phyloP scores from a whole-genome alignment of 2,329 filamentous ascomycete species.

The Oidium heveae region DNA sequence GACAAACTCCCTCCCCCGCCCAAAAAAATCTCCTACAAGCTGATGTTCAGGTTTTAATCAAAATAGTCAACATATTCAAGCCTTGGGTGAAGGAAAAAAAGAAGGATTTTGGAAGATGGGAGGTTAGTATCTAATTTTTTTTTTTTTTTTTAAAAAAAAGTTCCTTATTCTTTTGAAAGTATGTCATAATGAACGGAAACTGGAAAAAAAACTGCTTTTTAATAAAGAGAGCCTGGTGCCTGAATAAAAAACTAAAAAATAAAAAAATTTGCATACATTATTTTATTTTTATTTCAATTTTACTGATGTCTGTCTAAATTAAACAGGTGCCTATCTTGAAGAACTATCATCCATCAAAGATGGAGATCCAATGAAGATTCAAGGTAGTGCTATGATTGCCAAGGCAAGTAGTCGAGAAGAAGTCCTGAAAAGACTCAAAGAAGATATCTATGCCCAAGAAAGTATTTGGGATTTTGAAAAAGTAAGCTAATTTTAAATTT shows the following conservation, averaged over 20 bases:
- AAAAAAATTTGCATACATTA: too few species aligned
- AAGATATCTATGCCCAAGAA: slow-evolving; percentile 44
- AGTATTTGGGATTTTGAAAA: slow-evolving; percentile 67
- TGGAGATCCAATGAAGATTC: slow-evolving; percentile 32
- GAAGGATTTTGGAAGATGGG: slow-evolving; percentile 37
- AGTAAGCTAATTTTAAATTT: slow-evolving; percentile 14
- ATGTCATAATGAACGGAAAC: too few species aligned
- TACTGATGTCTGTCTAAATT: background rate
- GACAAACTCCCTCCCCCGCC: too few species aligned
- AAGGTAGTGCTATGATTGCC: slow-evolving; percentile 19
- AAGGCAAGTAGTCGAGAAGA: slow-evolving; percentile 44
- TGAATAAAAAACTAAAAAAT: too few species aligned
- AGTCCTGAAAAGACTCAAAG: slow-evolving; percentile 36
- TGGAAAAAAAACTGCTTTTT: too few species aligned
- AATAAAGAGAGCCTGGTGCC: too few species aligned
- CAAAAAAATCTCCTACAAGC: too few species aligned
- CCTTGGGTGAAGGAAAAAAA: slow-evolving; percentile 25
- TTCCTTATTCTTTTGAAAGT: too few species aligned
- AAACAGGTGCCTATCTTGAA: slow-evolving; percentile 37
- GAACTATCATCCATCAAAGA: slow-evolving; percentile 30
- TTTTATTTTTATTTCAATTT: too few species aligned
- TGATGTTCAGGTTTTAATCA: too few species aligned
- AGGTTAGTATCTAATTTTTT: slow-evolving; percentile 6
- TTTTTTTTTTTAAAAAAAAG: too few species aligned
- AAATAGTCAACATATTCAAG: slow-evolving; percentile 14